These are phyloP conservation scores for Huntiella decipiens DNA, from an alignment of 2,329 filamentous ascomycete genomes.

Conservation along the genomic window DNA sequence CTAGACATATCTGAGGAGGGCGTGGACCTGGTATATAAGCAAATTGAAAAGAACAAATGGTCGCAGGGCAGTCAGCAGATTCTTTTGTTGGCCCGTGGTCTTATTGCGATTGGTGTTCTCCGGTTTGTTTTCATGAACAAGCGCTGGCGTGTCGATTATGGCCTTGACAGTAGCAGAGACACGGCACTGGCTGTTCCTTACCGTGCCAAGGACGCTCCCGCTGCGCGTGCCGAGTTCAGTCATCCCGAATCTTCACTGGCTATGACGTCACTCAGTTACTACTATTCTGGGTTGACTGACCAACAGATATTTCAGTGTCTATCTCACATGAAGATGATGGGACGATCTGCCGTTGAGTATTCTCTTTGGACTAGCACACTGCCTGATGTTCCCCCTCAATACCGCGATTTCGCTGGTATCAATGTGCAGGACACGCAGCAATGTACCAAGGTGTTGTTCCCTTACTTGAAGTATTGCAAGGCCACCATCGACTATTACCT, in stretches of 20 bases:
- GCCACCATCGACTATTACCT: constrained; percentile 45
- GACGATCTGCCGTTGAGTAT: constrained; percentile 34
- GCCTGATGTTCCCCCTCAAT: constrained; percentile 18
- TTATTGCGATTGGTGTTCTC: constrained; percentile 37
- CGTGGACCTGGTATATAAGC: constrained; percentile 21
- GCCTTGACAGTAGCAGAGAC: constrained; percentile 25
- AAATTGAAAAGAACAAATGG: constrained; percentile 16
- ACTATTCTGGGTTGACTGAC: constrained; percentile 33
- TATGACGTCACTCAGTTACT: constrained; percentile 37
- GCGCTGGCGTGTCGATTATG: constrained; percentile 47
- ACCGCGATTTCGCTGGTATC: constrained; percentile 27
- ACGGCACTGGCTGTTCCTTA: constrained; percentile 39
- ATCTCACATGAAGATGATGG: constrained; percentile 26
- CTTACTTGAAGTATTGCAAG: constrained; percentile 31
- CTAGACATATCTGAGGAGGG: constrained; percentile 16
- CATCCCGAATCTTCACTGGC: constrained; percentile 39
- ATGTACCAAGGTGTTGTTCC: constrained; percentile 31
- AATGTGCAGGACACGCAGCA: constrained; percentile 37
- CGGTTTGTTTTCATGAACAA: constrained; percentile 34
- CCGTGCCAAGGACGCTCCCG: constrained; percentile 37
- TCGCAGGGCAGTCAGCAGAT: constrained; percentile 17
- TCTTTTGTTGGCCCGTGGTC: constrained; percentile 32
- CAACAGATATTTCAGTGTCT: constrained; percentile 30
- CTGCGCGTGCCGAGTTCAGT: constrained; percentile 38
- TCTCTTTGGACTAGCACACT: constrained; percentile 25